Evolutionary conservation across 805 yeast species (phyloP).

Genomic region (Lipomyces yamanashiensis): DNA sequence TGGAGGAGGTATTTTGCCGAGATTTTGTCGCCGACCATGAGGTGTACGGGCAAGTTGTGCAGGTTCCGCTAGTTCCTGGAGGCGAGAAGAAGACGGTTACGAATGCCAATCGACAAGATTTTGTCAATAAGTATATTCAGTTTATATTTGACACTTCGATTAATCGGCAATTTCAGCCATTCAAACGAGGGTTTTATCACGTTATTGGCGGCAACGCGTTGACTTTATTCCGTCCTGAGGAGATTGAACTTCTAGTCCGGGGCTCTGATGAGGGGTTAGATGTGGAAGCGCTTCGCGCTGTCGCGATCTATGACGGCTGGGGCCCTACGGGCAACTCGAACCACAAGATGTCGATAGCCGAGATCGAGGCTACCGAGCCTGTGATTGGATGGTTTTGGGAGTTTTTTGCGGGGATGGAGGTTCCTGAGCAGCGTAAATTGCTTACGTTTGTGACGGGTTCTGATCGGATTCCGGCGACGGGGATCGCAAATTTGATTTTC

Average conservation of each 20-base stretch:
- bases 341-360: slow-evolving; percentile 13
- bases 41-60: slow-evolving; percentile 51
- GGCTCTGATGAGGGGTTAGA: slow-evolving; percentile 79
- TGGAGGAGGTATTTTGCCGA: slow-evolving; percentile 57
- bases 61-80: slow-evolving; percentile 58
- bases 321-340: slow-evolving; percentile 32
- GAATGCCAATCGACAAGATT: slow-evolving; percentile 59
- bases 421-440: slow-evolving; percentile 61
- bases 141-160: slow-evolving; percentile 65
- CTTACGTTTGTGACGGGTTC: slow-evolving; percentile 86
- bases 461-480: slow-evolving; percentile 91
- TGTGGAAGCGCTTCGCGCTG: slow-evolving; percentile 64
- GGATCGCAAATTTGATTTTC: slow-evolving; percentile 74
- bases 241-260: slow-evolving; percentile 74
- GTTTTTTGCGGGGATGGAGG: slow-evolving; percentile 55
- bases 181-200: slow-evolving; percentile 70
- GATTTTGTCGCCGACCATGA: slow-evolving; percentile 65
- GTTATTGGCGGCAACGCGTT: slow-evolving; percentile 83
- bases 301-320: slow-evolving; percentile 78
- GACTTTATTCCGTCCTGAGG: slow-evolving; percentile 79
- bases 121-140: slow-evolving; percentile 64
- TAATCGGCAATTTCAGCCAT: slow-evolving; percentile 57
- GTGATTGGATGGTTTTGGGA: slow-evolving; percentile 89
- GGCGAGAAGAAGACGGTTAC: slow-evolving; percentile 66
- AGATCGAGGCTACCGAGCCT: slow-evolving; percentile 45